Percentiles rank a stretch among this genome's conserved stretches.
Conservation (phyloP, 306 rosid species). For the Arachis hypogaea region DNA sequence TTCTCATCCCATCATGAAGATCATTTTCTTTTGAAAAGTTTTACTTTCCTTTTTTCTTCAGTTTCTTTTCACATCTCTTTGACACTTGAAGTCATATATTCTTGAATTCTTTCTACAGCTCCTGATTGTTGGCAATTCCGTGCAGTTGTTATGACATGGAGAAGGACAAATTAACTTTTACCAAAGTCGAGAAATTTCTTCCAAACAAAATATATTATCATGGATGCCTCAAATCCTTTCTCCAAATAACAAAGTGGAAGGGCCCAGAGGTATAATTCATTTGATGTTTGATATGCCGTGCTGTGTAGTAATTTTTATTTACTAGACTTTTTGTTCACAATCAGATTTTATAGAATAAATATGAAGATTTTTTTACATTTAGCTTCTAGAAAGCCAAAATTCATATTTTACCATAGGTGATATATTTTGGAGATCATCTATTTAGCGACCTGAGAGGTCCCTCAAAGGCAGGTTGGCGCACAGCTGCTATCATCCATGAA, state of each 20-base stretch:
- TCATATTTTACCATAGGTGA: constrained; percentile 60
- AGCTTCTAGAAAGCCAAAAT: constrained; percentile 30
- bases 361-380: constrained; percentile 24
- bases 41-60: not conserved
- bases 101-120: constrained; percentile 33
- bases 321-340: constrained; percentile 27
- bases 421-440: constrained; percentile 98
- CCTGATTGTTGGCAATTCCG: constrained; percentile 42
- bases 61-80: constrained; percentile 24
- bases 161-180: constrained; percentile 84
- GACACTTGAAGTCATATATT: constrained; percentile 24
- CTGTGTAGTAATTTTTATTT: constrained; percentile 14
- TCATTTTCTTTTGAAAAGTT: constrained; percentile 30
- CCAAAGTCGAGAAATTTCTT: constrained; percentile 82
- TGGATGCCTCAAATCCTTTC: constrained; percentile 94
- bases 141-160: constrained; percentile 80
- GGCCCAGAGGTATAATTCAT: constrained; percentile 85
- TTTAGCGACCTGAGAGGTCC: constrained; percentile 97
- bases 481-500: constrained; percentile 95
- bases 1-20: constrained; percentile 14
- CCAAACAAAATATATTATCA: constrained; percentile 80
- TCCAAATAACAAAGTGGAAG: constrained; percentile 87
- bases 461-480: constrained; percentile 98
- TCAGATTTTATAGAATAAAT: constrained; percentile 19
- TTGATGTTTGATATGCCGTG: constrained; percentile 29